These are phyloP conservation scores for Hypoxylon sp. DNA, from an alignment of 2,329 filamentous ascomycete species.

Conservation along the genomic window DNA sequence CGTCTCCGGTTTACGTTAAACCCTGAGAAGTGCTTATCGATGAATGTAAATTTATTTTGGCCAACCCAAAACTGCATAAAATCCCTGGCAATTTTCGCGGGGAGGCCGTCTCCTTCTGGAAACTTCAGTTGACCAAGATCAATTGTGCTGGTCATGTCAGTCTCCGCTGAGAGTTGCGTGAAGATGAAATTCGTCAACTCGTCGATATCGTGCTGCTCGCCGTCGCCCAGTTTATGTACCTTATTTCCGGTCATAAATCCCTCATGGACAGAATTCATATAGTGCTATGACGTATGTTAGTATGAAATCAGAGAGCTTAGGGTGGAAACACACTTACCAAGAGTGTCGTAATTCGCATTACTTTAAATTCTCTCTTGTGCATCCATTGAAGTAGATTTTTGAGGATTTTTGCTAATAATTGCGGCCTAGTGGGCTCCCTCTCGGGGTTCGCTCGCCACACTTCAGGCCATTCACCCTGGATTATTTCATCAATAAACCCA, in stretches of 20 bases:
- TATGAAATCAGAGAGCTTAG: constrained; percentile 9
- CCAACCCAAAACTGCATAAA: not conserved
- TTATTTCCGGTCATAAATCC: constrained; percentile 41
- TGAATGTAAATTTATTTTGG: not conserved
- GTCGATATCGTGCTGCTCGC: constrained; percentile 88
- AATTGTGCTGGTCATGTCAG: constrained; percentile 71
- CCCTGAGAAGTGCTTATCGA: constrained; percentile 11
- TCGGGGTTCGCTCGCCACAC: constrained; percentile 66
- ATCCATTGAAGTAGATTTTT: constrained; percentile 73
- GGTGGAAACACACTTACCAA: constrained; percentile 62
- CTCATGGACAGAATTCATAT: constrained; percentile 73
- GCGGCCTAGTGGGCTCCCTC: constrained; percentile 66
- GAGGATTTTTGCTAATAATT: constrained; percentile 72
- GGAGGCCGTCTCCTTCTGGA: constrained; percentile 46
- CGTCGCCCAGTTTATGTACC: constrained; percentile 73
- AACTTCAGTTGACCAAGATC: constrained; percentile 22
- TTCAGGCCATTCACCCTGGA: constrained; percentile 72
- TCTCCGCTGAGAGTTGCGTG: constrained; percentile 86
- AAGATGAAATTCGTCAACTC: constrained; percentile 90
- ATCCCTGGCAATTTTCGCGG: constrained; percentile 68
- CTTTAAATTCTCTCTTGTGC: constrained; percentile 63
- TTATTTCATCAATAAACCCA: constrained; percentile 75
- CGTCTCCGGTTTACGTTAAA: not conserved
- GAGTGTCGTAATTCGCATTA: constrained; percentile 69
- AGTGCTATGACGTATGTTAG: constrained; percentile 63